Base-by-base conservation (phyloP, 73 alveolate species). In the Paraurostyla sp. region DNA sequence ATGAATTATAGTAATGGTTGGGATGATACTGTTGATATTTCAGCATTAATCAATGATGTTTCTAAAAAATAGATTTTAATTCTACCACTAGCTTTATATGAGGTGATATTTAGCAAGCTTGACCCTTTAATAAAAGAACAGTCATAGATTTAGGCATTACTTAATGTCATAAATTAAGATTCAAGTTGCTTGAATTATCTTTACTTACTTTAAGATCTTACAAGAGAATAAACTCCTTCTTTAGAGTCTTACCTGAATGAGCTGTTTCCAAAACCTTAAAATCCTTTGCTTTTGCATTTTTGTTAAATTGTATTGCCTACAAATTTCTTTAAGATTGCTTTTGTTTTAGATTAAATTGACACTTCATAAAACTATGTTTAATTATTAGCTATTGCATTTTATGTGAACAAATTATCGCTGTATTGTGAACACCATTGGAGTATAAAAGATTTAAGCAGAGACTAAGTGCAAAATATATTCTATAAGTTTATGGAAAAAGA, bases 1-100 rank as follows among this genome's bases (percentile, higher is more conserved):
- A 65, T 65, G 82, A 65, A 35, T 22, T 65, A 65, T 38, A 22
- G 41, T 22, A 65, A 25, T n/a, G n/a, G n/a, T 13, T 65, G 82
- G 82, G 42, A 65, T 65, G 82, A 65, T 11, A 65, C 16, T 38
- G 35, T 65, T 38, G 82, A 65, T 65, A 22, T 35, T 38, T 2
- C 7, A 2, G 18, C 32, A 4, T 65, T 65, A 35, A 65, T 40
- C 13, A 1, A 0, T 2, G 82, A 65, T 65, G 7, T 65, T 16
- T 9, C 2, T 2, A 65, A 40, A 65, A 15, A n/a, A 1, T 38
- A 38, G 13, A 9, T 38, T 1, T 3, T 3, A 13, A 38, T 13
- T 33, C 13, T 65, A 0, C 82, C 82, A 0, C 1, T 18, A n/a
- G n/a, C n/a, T n/a, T n/a, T n/a, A n/a, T n/a, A n/a, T n/a, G n/a